A percentile compares a stretch with the other conserved stretches of the same genome.
Conservation (phyloP, 2,329 filamentous ascomycete genomes). For the Neoscytalidium dimidiatum region DNA sequence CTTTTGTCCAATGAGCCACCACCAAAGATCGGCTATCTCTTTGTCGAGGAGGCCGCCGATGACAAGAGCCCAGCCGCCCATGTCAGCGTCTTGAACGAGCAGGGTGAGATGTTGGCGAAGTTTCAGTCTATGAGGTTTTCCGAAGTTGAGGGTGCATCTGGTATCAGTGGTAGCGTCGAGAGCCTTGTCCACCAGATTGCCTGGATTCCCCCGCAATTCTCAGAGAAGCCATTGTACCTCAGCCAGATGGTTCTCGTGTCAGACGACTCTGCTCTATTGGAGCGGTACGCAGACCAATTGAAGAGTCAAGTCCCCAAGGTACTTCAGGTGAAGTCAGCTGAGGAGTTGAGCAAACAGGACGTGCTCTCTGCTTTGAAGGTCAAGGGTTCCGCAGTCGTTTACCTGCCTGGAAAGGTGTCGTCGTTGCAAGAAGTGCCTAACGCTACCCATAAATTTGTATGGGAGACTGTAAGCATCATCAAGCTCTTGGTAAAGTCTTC, state of each 20-base stretch:
- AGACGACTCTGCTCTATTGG: constrained; percentile 24
- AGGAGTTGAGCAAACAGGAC: not conserved
- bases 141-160: constrained; percentile 39
- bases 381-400: constrained; percentile 23
- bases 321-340: not conserved
- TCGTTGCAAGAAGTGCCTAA: constrained; percentile 20
- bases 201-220: constrained; percentile 40
- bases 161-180: constrained; percentile 27
- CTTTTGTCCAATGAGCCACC: constrained; percentile 24
- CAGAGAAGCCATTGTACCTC: constrained; percentile 33
- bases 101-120: constrained; percentile 34
- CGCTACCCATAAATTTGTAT: constrained; percentile 25
- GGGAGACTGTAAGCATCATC: constrained; percentile 27
- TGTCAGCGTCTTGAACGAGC: constrained; percentile 31
- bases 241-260: constrained; percentile 31
- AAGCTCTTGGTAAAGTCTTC: constrained; percentile 22
- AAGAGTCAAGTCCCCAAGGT: constrained; percentile 18
- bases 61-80: constrained; percentile 32
- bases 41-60: constrained; percentile 31
- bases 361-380: constrained; percentile 18
- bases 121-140: constrained; percentile 42
- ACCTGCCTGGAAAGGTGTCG: constrained; percentile 23
- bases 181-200: constrained; percentile 40
- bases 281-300: constrained; percentile 26
- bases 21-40: constrained; percentile 40